These are phyloP conservation scores for Chalaropsis ovoidea DNA, from an alignment of 2,329 filamentous ascomycete genomes.

Conservation along the genomic window DNA sequence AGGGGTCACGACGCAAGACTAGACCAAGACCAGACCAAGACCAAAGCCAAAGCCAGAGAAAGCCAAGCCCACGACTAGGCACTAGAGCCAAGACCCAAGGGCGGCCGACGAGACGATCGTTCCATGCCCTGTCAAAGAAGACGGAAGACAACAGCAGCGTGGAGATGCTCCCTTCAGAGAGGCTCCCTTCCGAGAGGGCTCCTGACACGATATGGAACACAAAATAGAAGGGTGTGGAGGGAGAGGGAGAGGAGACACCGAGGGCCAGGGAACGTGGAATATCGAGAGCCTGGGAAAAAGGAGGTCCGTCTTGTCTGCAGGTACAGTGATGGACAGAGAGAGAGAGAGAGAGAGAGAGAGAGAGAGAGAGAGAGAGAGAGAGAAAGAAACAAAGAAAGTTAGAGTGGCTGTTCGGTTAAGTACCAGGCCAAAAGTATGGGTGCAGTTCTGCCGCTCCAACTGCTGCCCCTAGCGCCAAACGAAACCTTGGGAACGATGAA, in stretches of 20 bases:
- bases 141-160: background rate
- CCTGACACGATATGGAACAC: slow-evolving; percentile 5
- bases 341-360: background rate
- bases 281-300: background rate
- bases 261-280: too few species aligned
- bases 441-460: background rate
- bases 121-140: slow-evolving; percentile 13
- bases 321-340: background rate
- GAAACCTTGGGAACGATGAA: background rate
- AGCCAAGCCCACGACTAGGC: too few species aligned
- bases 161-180: slow-evolving; percentile 7
- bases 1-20: slow-evolving; percentile 11
- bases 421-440: slow-evolving; percentile 16
- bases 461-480: background rate
- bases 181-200: too few species aligned
- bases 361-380: background rate
- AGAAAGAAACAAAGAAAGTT: background rate
- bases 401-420: background rate
- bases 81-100: background rate
- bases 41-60: background rate
- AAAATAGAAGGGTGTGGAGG: background rate
- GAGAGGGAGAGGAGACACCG: background rate
- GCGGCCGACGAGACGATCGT: background rate
- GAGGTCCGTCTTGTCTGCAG: too few species aligned
- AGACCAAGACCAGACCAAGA: background rate